phyloP scores from a whole-genome alignment of 2,329 filamentous ascomycete species.

The Beauveria sp. region DNA sequence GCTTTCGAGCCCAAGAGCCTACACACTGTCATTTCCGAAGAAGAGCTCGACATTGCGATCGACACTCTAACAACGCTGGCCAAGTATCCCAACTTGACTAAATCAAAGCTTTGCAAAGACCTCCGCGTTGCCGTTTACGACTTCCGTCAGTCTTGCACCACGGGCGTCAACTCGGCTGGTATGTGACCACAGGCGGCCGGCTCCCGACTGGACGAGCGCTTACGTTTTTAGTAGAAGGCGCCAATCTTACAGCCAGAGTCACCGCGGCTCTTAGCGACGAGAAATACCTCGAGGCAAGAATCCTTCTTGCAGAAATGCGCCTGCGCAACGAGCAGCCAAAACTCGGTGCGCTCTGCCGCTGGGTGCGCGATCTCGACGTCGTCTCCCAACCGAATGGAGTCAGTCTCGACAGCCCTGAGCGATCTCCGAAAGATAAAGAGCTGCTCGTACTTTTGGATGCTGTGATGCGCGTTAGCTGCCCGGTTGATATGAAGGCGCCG shows the following conservation, averaged over 20 bases:
- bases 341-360: slow-evolving; percentile 61
- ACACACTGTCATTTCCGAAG: slow-evolving; percentile 47
- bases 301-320: slow-evolving; percentile 62
- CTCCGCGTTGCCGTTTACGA: slow-evolving; percentile 60
- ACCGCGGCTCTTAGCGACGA: slow-evolving; percentile 58
- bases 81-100: slow-evolving; percentile 54
- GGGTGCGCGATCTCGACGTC: slow-evolving; percentile 64
- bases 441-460: slow-evolving; percentile 56
- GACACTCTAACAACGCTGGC: slow-evolving; percentile 55
- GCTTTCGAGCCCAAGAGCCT: slow-evolving; percentile 41
- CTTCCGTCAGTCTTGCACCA: slow-evolving; percentile 62
- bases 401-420: slow-evolving; percentile 22
- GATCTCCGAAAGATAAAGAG: slow-evolving; percentile 42
- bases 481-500: slow-evolving; percentile 43
- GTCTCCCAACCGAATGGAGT: slow-evolving; percentile 46
- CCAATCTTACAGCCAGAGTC: slow-evolving; percentile 59
- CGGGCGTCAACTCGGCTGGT: slow-evolving; percentile 53
- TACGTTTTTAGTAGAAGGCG: slow-evolving; percentile 32
- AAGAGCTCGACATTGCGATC: slow-evolving; percentile 60
- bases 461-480: slow-evolving; percentile 55
- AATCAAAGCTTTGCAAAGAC: slow-evolving; percentile 61
- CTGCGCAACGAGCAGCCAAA: slow-evolving; percentile 59
- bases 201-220: slow-evolving; percentile 11
- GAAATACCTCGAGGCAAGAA: slow-evolving; percentile 56
- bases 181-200: slow-evolving; percentile 12